Percentiles rank a stretch among this genome's conserved stretches.
Conservation (phyloP, 305 asterid species). For the Euphrasia arctica region DNA sequence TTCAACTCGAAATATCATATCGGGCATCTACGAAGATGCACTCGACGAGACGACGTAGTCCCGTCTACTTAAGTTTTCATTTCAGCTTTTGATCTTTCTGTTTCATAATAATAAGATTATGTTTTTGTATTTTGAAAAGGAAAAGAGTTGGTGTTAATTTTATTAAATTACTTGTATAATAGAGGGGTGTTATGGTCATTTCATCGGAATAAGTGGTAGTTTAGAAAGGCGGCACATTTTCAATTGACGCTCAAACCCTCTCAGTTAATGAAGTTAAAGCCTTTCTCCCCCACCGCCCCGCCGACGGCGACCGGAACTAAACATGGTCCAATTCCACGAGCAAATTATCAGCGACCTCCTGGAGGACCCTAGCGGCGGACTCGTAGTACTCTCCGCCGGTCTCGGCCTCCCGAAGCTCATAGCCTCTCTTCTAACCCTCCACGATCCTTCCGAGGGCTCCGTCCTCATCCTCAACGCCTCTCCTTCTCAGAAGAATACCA, state of each 20-base stretch:
- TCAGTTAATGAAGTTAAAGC: not conserved
- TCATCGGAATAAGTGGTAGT: not conserved
- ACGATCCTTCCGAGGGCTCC: constrained; percentile 71
- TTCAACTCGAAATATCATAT: no score
- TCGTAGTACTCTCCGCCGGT: constrained; percentile 73
- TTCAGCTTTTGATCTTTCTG: no score
- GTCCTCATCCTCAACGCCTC: constrained; percentile 77
- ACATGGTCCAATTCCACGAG: constrained; percentile 80
- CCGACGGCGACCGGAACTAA: not conserved
- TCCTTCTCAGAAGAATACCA: constrained; percentile 46
- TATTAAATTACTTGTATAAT: no score
- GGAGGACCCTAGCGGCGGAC: constrained; percentile 77
- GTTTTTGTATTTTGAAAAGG: no score
- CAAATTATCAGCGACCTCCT: constrained; percentile 78
- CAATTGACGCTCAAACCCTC: not conserved
- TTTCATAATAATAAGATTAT: no score
- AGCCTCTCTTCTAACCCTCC: constrained; percentile 64
- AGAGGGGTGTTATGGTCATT: not conserved
- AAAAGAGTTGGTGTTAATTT: no score
- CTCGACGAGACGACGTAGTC: no score
- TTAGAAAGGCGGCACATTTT: not conserved
- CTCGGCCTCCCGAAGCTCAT: constrained; percentile 72
- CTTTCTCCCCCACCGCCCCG: constrained; percentile 13
- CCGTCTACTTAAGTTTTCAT: no score
- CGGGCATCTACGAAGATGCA: no score